A percentile compares a stretch with the other conserved stretches of the same genome.
Conservation (phyloP, 2,329 filamentous ascomycete genomes). For the Endocalyx cinctus region DNA sequence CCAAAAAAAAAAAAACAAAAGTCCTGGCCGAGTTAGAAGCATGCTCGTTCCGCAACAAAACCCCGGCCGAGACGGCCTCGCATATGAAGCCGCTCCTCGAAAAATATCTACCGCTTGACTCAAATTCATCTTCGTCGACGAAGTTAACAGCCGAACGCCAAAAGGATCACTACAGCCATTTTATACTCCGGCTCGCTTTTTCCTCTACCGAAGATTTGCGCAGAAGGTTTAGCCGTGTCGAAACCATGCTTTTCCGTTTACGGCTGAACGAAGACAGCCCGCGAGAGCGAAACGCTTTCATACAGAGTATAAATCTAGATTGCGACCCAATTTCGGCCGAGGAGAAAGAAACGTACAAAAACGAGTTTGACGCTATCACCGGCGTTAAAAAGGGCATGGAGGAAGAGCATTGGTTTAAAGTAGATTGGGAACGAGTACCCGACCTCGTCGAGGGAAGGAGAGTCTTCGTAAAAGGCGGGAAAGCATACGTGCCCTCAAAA, state of each 20-base stretch:
- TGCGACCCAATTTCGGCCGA: constrained; percentile 80
- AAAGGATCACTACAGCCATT: constrained; percentile 97
- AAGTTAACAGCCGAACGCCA: constrained; percentile 70
- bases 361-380: constrained; percentile 53
- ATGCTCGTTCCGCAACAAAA: constrained; percentile 90
- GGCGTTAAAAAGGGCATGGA: constrained; percentile 46
- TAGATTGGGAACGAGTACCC: constrained; percentile 90
- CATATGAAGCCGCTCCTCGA: constrained; percentile 85
- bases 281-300: constrained; percentile 69
- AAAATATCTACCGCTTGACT: constrained; percentile 46
- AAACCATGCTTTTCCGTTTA: constrained; percentile 84
- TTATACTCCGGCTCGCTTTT: constrained; percentile 91
- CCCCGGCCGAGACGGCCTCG: constrained; percentile 71
- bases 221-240: constrained; percentile 77
- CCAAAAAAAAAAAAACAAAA: constrained; percentile 26
- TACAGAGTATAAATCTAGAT: constrained; percentile 71
- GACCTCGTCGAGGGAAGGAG: constrained; percentile 78
- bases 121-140: constrained; percentile 28
- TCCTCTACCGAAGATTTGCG: constrained; percentile 86
- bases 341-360: constrained; percentile 63
- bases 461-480: constrained; percentile 74
- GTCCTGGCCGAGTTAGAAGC: constrained; percentile 87
- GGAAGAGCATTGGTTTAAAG: constrained; percentile 90
- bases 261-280: constrained; percentile 73
- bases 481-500: constrained; percentile 82